Evolutionary conservation across 345 rosid genomes (phyloP), one percentile per base, ranked within the genome.

Genomic region (Acer campestre): DNA sequence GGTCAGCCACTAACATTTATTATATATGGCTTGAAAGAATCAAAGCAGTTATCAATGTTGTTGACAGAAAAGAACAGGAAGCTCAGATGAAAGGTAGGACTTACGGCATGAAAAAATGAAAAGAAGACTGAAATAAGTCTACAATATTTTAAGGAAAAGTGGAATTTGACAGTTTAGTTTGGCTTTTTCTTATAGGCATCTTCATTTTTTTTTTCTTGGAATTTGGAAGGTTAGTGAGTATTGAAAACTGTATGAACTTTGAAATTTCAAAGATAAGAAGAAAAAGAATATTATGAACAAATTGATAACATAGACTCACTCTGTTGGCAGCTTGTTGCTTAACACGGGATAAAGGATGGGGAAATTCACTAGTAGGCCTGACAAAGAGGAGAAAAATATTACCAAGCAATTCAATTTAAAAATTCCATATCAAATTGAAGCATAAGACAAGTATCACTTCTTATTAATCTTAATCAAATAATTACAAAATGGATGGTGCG

Each of bases 321-420:
- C 84, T 82, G 49, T 86, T 79, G 16, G 85, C 89, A 66, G 81
- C 82, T 0, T 75, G 80, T 77, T 88, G 91, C 82, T 61, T 88
- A 77, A 88, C 89, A 49, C 89, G 86, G 46, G 91, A 88, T 51
- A 88, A 42, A 31, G 91, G 91, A 79, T 88, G 91, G 38, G 91
- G 89, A 71, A 86, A 88, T 81, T 88, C 91, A 81, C 85, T 81
- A 63, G 91, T 88, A 61, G 88, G 86, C 78, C 91, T 88, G 84
- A 55, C 29, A 65, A 78, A 73, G 44, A 69, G 66, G 66, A 49
- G 20, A 29, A 62, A 79, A 38, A 73, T 29, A 78, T 76, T 68
- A 77, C 63, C 70, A 48, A 23, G 67, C 49, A 48, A 62, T 73
- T 61, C 11, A 25, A 68, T 38, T 23, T 17, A 67, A 77, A 38